Evolutionary conservation across 1,139 yeast genomes (phyloP).

Genomic region (Suhomyces choctaworum): DNA sequence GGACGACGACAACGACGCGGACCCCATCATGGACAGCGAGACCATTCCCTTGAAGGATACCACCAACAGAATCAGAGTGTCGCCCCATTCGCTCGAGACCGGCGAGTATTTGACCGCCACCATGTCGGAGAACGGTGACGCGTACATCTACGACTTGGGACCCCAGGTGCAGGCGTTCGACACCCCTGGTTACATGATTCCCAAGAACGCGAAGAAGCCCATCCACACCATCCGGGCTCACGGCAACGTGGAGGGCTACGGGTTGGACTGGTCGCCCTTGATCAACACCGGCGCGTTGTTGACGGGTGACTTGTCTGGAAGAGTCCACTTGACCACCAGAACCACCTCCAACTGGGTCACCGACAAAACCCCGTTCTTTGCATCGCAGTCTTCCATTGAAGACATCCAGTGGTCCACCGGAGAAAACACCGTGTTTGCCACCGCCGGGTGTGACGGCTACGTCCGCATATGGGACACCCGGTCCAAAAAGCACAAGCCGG

Average conservation of each 20-base stretch:
- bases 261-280: constrained; percentile 94
- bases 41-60: constrained; percentile 74
- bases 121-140: constrained; percentile 90
- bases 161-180: constrained; percentile 83
- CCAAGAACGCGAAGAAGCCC: constrained; percentile 78
- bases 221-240: constrained; percentile 81
- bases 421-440: constrained; percentile 89
- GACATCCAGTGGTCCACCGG: constrained; percentile 96
- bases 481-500: constrained; percentile 88
- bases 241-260: constrained; percentile 97
- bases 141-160: constrained; percentile 74
- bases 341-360: constrained; percentile 80
- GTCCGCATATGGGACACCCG: constrained; percentile 97
- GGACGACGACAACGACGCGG: constrained; percentile 63
- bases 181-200: constrained; percentile 80
- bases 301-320: constrained; percentile 87
- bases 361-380: constrained; percentile 75
- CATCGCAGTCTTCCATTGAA: constrained; percentile 78
- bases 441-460: constrained; percentile 90
- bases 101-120: constrained; percentile 88
- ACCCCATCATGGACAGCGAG: constrained; percentile 87
- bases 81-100: constrained; percentile 73
- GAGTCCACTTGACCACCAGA: constrained; percentile 75
- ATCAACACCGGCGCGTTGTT: constrained; percentile 77
- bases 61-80: constrained; percentile 84